Conservation (phyloP, 129 eudicot species). For the Pulicaria dysenterica region DNA sequence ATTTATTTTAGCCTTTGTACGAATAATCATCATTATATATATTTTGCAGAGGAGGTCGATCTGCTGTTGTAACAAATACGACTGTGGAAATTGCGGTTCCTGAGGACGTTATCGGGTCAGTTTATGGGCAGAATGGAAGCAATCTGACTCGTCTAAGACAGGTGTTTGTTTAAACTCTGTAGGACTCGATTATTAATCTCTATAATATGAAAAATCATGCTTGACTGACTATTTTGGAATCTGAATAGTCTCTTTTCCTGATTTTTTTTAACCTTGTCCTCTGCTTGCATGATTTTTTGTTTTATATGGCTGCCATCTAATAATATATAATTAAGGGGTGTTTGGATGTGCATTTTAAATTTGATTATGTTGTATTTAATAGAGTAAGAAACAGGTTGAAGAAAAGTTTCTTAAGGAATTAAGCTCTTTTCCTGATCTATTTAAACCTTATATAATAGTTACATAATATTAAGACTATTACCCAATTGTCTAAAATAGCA, state of each 20-base stretch:
- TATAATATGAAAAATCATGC: too few relatives aligned
- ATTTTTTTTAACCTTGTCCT: too few relatives aligned
- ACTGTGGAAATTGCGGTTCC: constrained; percentile 70
- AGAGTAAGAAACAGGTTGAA: too few relatives aligned
- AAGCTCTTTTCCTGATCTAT: too few relatives aligned
- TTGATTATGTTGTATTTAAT: neutral
- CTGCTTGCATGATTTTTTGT: too few relatives aligned
- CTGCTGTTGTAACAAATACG: constrained; percentile 59
- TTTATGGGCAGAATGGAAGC: constrained; percentile 74
- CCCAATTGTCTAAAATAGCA: neutral
- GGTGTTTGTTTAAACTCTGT: constrained; percentile 24
- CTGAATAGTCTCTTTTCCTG: too few relatives aligned
- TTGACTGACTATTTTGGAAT: too few relatives aligned
- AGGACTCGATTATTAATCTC: too few relatives aligned
- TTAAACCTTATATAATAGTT: neutral
- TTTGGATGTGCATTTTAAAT: neutral
- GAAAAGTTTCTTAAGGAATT: too few relatives aligned
- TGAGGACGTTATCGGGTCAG: constrained; percentile 47
- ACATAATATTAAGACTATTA: neutral
- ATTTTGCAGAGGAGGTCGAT: constrained; percentile 54
- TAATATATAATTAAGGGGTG: too few relatives aligned
- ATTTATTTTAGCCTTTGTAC: neutral
- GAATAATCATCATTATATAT: neutral
- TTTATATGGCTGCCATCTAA: too few relatives aligned
- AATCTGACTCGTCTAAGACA: constrained; percentile 71